Base-by-base conservation (phyloP, 2,329 filamentous ascomycete genomes). In the Paecilomyces sp. region DNA sequence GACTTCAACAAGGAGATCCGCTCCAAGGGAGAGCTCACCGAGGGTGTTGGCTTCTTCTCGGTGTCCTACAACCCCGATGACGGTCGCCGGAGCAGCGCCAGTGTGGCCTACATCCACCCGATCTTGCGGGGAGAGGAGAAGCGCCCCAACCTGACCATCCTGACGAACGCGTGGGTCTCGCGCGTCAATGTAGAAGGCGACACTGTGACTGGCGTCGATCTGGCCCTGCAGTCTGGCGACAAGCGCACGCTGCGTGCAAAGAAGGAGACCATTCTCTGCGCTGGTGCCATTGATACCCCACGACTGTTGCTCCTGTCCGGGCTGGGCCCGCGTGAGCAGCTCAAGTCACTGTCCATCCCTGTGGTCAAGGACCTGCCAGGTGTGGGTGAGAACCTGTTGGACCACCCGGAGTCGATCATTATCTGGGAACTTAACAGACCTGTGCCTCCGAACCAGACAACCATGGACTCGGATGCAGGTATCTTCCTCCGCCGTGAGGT, bases 41-140 rank as follows among this genome's bases (percentile, higher is more conserved):
- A 89, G 68, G 89, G 89, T 55, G 89, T 94, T 30, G 92, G 92
- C 59, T 96, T 96, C 82, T 93, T 96, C 81, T 92, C 88, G 64
- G 87, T 96, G 66, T 88, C 90, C 41, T 96, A 96, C 79, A 95
- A 96, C 79, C 92, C 92, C 2, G 91, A 96, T 69, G 88, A 91
- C 69, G 90, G 91, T 70, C 85, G 85, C 67, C 86, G 92, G 63
- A 93, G 89, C 79, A 92, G 89, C 71, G 91, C 92, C 61, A 92
- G 88, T 60, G 91, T 96, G 24, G 92, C 92, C 18, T 96, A 96
- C 78, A 92, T 96, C 70, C 92, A 96, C 77, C 92, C 92, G 36
- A 92, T 96, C 69, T 83, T 96, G 57, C 85, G 88, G 50, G 91
- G 90, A 50, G 88, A 92, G 55, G 91, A 96, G 81, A 85, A 87